Base-by-base conservation (phyloP, 2,329 filamentous ascomycete genomes). In the Fusarium multiceps region DNA sequence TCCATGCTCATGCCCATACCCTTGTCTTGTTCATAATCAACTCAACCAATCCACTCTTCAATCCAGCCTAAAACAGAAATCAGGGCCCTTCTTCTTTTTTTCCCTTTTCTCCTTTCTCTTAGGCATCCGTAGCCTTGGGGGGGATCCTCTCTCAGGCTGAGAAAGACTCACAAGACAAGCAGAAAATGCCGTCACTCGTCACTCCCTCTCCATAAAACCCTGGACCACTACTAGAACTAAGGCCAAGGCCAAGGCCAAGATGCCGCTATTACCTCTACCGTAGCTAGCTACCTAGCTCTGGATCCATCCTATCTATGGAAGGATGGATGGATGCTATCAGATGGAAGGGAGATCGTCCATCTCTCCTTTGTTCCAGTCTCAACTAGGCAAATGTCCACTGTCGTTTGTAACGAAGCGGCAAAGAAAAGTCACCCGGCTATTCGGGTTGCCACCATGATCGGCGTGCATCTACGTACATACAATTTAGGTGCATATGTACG, bases 181-280 rank as follows among this genome's bases (percentile, higher is more conserved):
- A 53, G 28, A 45, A 27, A 21, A 66, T 74, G 72, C 71, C 72
- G 72, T 74, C 72, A 74, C 72, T 55, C 42, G n/a, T 37, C 62
- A 43, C 71, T 74, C 72, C 74, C 72, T 55, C 45, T 21, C 41
- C 62, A 43, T 70, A 48, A 48, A 59, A 66, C 59, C 71, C 69
- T 71, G 50, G 69, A 28, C 55, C 63, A 55, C 63, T 59, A 69
- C 65, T 16, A 32, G 30, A 16, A 16, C 30, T 16, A 34, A 34
- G 32, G 32, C 32, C 46, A 37, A 46, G 55, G 23, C 63, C 59
- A 71, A 74, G 63, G 21, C 21, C 21, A 23, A 23, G 21, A 51
- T 70, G 62, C 70, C 72, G 66, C 72, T 71, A 72, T 59, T 34
- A 46, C 37, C 54, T 57, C 43, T 66, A 66, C 47, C 61, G 27